Conservation (phyloP, 2,329 filamentous ascomycete species). For the Tolypocladium capitatum region DNA sequence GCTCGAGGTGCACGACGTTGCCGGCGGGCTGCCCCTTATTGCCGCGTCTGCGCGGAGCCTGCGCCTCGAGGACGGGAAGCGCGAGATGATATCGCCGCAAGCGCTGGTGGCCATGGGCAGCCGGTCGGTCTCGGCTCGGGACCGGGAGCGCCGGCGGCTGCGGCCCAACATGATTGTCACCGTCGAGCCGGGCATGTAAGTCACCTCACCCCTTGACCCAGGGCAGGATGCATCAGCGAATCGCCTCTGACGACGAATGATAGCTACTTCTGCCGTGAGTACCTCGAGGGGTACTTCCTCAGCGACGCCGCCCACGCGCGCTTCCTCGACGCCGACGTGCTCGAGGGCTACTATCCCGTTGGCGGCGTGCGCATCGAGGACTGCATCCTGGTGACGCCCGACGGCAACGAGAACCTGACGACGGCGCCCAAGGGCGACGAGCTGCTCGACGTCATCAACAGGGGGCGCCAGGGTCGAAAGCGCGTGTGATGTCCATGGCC, state of each 20-base stretch:
- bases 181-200: slow-evolving; percentile 60
- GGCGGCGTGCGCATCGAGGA: slow-evolving; percentile 92
- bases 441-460: slow-evolving; percentile 48
- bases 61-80: slow-evolving; percentile 23
- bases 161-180: slow-evolving; percentile 58
- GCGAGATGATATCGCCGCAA: slow-evolving; percentile 25
- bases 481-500: too few species aligned
- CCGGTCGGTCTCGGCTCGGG: slow-evolving; percentile 8
- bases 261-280: slow-evolving; percentile 63
- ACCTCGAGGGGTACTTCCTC: slow-evolving; percentile 57
- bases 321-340: slow-evolving; percentile 51
- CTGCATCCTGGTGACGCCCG: slow-evolving; percentile 66
- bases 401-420: slow-evolving; percentile 74
- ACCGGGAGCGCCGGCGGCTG: slow-evolving; percentile 27
- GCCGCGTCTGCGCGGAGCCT: slow-evolving; percentile 12
- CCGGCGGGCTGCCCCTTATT: slow-evolving; percentile 20
- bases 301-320: slow-evolving; percentile 41
- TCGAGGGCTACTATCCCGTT: slow-evolving; percentile 60
- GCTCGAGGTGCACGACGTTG: slow-evolving; percentile 50
- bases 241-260: neutral
- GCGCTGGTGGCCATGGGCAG: slow-evolving; percentile 18
- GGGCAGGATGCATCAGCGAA: neutral
- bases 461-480: slow-evolving; percentile 1
- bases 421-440: slow-evolving; percentile 64
- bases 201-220: slow-evolving; percentile 3